Evolutionary conservation across 495 filamentous ascomycete genomes (phyloP), one percentile per base, ranked within the genome.

Genomic region (Aspergillus mulundensis): DNA sequence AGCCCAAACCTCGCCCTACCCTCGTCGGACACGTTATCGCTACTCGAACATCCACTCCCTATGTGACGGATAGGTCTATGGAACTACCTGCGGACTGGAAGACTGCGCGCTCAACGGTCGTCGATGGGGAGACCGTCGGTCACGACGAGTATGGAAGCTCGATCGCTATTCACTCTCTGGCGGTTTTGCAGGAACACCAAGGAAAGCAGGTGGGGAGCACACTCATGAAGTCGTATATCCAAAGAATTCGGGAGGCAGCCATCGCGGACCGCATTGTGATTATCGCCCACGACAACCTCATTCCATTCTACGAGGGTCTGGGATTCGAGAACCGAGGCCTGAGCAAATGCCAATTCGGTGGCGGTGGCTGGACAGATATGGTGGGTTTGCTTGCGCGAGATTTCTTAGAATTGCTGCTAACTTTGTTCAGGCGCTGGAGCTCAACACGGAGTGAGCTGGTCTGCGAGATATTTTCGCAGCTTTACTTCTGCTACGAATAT

Each of bases 21-120:
- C 78, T 97, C n/a, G 75, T 96, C 28, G 93, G 84, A 49, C 90
- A 96, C 70, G 78, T 93, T 61, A 77, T 96, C 53, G 82, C 88
- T 16, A 91, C 91, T 18, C 85, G 85, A 59, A 85, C 82, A 12
- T 70, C 73, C 43, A 73, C 77, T 50, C 65, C 70, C 1, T 61
- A 78, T 19, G 84, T 95, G 56, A 90, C 84, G 7, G 93, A 96
- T 64, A 76, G 70, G 1, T 83, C 87, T 53, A 96, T 96, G 91
- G 80, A 77, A 24, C 74, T 85, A 39, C 88, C 90, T 1, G 65
- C 67, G 43, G 78, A 88, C 61, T 91, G 86, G 85, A 72, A 77
- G 48, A 68, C 68, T 7, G 65, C 66, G 61, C 70, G 70, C 51
- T 65, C 65, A 64, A 64, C 68, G 14, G 57, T 66, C 20, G 65